Conservation (phyloP, 176 grass and related monocot genomes). For the Oryza coarctata region DNA sequence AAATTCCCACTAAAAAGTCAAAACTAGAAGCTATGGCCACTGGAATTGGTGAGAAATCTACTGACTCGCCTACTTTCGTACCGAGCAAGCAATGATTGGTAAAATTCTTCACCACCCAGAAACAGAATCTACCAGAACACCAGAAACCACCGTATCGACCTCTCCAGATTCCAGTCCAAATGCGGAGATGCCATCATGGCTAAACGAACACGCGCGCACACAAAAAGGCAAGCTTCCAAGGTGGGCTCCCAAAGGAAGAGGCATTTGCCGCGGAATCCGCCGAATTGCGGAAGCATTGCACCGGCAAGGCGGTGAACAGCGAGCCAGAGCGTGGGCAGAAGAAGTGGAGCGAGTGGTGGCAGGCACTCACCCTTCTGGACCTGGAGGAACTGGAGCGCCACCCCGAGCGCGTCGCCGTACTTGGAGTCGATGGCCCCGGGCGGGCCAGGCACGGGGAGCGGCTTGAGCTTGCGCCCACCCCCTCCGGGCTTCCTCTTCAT, state of each 20-base stretch:
- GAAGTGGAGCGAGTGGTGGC: not conserved
- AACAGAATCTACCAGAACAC: not conserved
- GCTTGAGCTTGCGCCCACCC: slow-evolving; percentile 35
- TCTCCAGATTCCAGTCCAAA: not conserved
- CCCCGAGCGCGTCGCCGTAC: slow-evolving; percentile 75
- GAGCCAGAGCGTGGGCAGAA: not conserved
- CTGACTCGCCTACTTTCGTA: not conserved
- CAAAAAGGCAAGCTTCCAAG: not conserved
- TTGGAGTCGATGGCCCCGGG: slow-evolving; percentile 83
- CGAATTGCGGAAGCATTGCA: not conserved
- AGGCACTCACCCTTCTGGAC: slow-evolving; percentile 72
- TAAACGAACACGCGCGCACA: not conserved
- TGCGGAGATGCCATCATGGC: not conserved
- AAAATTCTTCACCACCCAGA: not conserved
- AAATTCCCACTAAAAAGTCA: not conserved
- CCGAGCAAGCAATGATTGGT: not conserved
- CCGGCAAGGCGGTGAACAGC: not conserved
- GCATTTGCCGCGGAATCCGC: not conserved
- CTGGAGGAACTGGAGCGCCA: slow-evolving; percentile 95
- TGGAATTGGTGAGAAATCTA: not conserved
- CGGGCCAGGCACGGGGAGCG: slow-evolving; percentile 82
- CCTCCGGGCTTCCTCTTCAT: slow-evolving; percentile 60
- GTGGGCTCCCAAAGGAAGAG: not conserved
- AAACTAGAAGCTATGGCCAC: not conserved
- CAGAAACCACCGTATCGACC: not conserved